Evolutionary conservation across 441 rosid genomes (phyloP).

Genomic region (Adansonia gregorii): DNA sequence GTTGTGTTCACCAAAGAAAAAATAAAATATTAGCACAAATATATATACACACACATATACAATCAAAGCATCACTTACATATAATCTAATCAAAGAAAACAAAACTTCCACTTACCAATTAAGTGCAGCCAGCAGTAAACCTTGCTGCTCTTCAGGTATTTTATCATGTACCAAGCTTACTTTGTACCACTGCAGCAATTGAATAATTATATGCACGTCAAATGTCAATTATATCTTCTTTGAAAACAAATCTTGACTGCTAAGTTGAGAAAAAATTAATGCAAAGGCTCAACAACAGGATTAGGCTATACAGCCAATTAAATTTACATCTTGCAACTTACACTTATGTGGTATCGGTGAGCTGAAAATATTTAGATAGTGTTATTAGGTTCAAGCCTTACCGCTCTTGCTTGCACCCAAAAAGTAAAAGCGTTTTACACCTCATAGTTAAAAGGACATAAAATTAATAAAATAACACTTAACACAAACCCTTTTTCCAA

Average conservation of each 20-base stretch:
- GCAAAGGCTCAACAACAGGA: neutral
- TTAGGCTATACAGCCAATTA: neutral
- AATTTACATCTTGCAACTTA: neutral
- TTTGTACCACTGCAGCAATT: neutral
- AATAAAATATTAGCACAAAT: neutral
- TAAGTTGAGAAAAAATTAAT: too few relatives aligned
- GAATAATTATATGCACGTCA: neutral
- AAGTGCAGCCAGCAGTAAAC: neutral
- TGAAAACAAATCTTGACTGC: neutral
- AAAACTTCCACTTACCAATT: neutral
- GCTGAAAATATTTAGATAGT: neutral
- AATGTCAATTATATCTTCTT: neutral
- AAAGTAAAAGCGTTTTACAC: neutral
- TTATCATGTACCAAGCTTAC: neutral
- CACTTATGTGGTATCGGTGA: too few relatives aligned
- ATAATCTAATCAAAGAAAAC: neutral
- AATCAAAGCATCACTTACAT: neutral
- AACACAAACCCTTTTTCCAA: too few relatives aligned
- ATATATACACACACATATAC: neutral
- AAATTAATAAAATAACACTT: too few relatives aligned
- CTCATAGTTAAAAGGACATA: too few relatives aligned
- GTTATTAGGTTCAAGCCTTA: neutral
- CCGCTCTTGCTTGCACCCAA: neutral
- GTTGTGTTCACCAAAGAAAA: too few relatives aligned
- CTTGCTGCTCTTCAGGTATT: neutral